phyloP scores from a whole-genome alignment of 768 basidiomycete genomes.

The Tulasnella sp. region DNA sequence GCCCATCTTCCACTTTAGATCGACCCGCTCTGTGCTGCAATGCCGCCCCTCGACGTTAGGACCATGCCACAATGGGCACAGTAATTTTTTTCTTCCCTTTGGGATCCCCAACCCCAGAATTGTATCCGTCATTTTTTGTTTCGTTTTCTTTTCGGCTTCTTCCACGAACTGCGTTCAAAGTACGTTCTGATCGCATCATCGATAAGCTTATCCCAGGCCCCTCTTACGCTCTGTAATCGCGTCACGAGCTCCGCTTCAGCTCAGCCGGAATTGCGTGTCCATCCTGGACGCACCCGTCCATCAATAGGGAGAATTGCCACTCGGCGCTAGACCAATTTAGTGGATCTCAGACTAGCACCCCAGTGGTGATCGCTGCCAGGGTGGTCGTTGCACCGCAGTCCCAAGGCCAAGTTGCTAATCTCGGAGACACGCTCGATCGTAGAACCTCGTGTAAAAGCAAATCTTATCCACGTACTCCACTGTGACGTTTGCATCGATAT shows the following conservation, averaged over 20 bases:
- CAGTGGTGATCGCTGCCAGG: neutral
- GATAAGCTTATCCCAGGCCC: slow-evolving; percentile 8
- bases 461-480: slow-evolving; percentile 16
- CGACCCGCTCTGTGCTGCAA: neutral
- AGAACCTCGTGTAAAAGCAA: slow-evolving; percentile 13
- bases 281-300: neutral
- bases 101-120: slow-evolving; percentile 15
- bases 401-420: slow-evolving; percentile 6
- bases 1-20: neutral
- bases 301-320: neutral
- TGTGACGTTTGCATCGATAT: slow-evolving; percentile 15
- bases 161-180: slow-evolving; percentile 16
- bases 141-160: neutral
- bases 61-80: neutral
- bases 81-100: neutral
- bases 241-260: slow-evolving; percentile 15
- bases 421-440: slow-evolving; percentile 9
- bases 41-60: neutral
- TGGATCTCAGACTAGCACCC: neutral
- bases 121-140: neutral
- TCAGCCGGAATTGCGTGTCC: slow-evolving; percentile 6
- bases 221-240: slow-evolving; percentile 3
- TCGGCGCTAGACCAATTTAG: neutral
- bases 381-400: neutral
- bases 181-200: slow-evolving; percentile 5